Evolutionary conservation across 2,329 filamentous ascomycete genomes (phyloP).

Genomic region (Ophiocordyceps australis): DNA sequence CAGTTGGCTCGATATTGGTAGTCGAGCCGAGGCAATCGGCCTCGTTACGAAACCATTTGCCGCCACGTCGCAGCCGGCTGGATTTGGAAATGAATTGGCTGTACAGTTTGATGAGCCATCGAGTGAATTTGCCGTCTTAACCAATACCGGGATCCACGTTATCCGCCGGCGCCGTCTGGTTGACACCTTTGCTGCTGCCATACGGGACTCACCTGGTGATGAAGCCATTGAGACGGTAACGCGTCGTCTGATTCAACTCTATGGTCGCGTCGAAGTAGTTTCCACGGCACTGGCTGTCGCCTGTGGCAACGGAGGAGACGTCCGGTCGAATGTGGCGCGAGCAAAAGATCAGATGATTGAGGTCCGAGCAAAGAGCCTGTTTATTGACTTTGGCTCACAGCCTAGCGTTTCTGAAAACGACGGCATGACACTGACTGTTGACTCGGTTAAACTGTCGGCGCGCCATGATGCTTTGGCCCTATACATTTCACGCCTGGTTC

Average conservation of each 20-base stretch:
- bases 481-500: conserved; percentile 75
- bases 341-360: conserved; percentile 73
- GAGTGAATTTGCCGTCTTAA: conserved; percentile 77
- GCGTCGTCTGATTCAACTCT: conserved; percentile 66
- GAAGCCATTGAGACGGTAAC: conserved; percentile 71
- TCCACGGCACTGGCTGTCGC: conserved; percentile 86
- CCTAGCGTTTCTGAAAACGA: conserved; percentile 64
- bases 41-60: conserved; percentile 56
- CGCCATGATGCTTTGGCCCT: conserved; percentile 76
- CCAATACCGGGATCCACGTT: conserved; percentile 77
- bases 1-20: conserved; percentile 58
- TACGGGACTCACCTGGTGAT: conserved; percentile 54
- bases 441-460: conserved; percentile 73
- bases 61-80: conserved; percentile 47
- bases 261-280: conserved; percentile 76
- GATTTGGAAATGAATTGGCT: conserved; percentile 88
- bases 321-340: conserved; percentile 50
- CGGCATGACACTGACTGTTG: conserved; percentile 54
- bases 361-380: conserved; percentile 68
- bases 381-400: conserved; percentile 84
- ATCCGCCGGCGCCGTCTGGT: conserved; percentile 71
- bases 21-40: conserved; percentile 62
- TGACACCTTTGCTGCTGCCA: conserved; percentile 75
- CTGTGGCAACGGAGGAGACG: conserved; percentile 77
- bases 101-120: conserved; percentile 81